Evolutionary conservation across 768 basidiomycete genomes (phyloP).

Genomic region (Clathrus columnatus): DNA sequence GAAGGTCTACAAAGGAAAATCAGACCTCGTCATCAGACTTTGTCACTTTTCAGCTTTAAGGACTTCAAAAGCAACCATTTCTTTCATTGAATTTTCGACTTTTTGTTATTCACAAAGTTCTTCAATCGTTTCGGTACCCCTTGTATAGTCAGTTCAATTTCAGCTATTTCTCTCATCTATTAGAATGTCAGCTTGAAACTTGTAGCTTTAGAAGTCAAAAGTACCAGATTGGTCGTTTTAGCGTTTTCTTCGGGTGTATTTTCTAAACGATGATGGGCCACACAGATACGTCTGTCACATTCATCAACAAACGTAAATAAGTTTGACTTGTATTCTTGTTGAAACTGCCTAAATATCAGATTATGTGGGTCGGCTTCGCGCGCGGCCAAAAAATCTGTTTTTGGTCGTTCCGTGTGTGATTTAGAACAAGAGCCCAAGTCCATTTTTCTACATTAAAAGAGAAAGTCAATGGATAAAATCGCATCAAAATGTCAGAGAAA

Average conservation of each 20-base stretch:
- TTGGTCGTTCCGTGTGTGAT: constrained; percentile 89
- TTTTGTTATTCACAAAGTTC: constrained; percentile 95
- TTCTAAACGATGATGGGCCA: constrained; percentile 90
- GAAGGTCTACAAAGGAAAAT: constrained; percentile 7
- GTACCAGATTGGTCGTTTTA: constrained; percentile 90
- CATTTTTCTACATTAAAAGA: constrained; percentile 91
- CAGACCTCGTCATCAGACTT: constrained; percentile 88
- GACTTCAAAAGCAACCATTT: constrained; percentile 95
- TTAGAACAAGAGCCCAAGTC: constrained; percentile 97
- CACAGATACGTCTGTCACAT: constrained; percentile 91
- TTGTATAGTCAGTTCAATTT: constrained; percentile 98
- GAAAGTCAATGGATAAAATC: background rate
- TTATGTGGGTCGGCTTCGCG: constrained; percentile 67
- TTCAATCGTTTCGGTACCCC: constrained; percentile 99
- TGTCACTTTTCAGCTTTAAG: constrained; percentile 94
- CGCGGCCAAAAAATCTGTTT: constrained; percentile 79
- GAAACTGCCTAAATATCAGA: constrained; percentile 78
- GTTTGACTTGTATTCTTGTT: constrained; percentile 92
- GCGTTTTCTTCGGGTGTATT: constrained; percentile 99
- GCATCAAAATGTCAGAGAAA: background rate
- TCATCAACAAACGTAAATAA: constrained; percentile 97
- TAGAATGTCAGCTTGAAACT: background rate
- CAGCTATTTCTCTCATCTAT: constrained; percentile 98
- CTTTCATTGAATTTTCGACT: constrained; percentile 97
- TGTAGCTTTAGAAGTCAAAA: background rate